Evolutionary conservation across 2,329 filamentous ascomycete genomes (phyloP), one percentile per base, ranked within the genome.

Genomic region (Dactylella cylindrospora): DNA sequence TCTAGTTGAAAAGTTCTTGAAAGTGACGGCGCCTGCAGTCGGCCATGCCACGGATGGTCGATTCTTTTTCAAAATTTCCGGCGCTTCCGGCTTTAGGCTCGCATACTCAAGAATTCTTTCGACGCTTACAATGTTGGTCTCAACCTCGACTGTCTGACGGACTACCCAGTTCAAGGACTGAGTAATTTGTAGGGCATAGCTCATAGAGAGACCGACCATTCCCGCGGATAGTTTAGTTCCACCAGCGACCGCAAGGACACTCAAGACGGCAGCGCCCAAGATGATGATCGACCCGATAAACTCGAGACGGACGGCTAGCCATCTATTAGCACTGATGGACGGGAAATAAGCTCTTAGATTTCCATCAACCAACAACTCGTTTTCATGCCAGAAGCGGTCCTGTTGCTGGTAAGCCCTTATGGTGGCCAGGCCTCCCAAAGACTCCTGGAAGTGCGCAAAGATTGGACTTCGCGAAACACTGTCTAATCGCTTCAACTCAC

Each of bases 91-190:
- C 20, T 91, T 90, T 65, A 98, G 80, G 44, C 82, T 80, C 55
- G 91, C 88, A 75, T 98, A 98, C 74, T 98, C 94, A 43, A 98
- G 83, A 40, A 98, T 90, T 70, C 93, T 86, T 79, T 98, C 93
- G 29, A 98, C 93, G 7, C 91, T 95, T 38, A 98, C 91, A 70
- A 98, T 98, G 74, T 98, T 98, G n/a, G 91, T 97, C 78, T 98
- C 94, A n/a, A 98, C 93, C 74, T 98, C 94, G 26, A 98, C 93
- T 0, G 90, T 96, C 75, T 98, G 93, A 59, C 94, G 84, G 45
- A 98, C 93, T 70, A 98, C 96, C 93, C 93, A 98, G 77, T 97
- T 98, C 70, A 98, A 80, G 28, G 90, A 95, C 67, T 91, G 88
- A 1, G 93, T 98, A 71, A 98, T 97, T 76, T 96, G 54, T 66